Conservation (phyloP, 2,329 filamentous ascomycete genomes). For the Fusarium tupiense region DNA sequence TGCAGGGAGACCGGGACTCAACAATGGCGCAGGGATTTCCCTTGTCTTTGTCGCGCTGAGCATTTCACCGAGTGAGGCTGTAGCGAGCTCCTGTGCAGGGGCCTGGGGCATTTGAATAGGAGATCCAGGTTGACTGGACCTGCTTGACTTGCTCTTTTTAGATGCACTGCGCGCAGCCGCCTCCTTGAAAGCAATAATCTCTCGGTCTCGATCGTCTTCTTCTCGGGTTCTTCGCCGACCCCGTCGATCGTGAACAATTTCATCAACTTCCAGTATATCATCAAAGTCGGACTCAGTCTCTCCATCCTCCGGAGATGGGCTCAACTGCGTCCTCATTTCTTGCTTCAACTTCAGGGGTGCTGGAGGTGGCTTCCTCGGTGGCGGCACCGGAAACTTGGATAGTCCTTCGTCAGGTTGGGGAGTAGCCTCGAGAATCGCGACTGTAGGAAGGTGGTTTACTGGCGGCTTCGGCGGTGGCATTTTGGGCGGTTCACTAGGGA, state of each 20-base stretch:
- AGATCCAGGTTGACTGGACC: constrained; percentile 50
- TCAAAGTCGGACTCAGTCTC: constrained; percentile 86
- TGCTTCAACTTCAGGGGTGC: constrained; percentile 77
- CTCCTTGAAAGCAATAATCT: constrained; percentile 72
- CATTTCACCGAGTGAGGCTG: constrained; percentile 64
- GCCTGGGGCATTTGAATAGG: constrained; percentile 44
- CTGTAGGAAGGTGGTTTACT: constrained; percentile 48
- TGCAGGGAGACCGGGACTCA: constrained; percentile 68
- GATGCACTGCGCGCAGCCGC: constrained; percentile 77
- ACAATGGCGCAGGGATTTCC: constrained; percentile 55
- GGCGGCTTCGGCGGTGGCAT: constrained; percentile 64
- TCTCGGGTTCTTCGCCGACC: constrained; percentile 86
- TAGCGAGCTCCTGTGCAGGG: constrained; percentile 51
- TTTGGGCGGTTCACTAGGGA: constrained; percentile 62
- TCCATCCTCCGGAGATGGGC: constrained; percentile 60
- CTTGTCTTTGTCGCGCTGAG: constrained; percentile 52
- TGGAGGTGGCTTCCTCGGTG: constrained; percentile 83
- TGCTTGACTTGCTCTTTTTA: constrained; percentile 72
- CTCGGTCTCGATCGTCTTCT: constrained; percentile 84
- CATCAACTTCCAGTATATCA: constrained; percentile 76
- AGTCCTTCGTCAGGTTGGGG: constrained; percentile 57
- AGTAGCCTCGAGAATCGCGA: constrained; percentile 56
- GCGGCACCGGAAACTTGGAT: constrained; percentile 65
- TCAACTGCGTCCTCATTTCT: constrained; percentile 35
- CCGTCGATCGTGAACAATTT: constrained; percentile 68